A percentile compares a stretch with the other conserved stretches of the same genome.
Conservation (phyloP, 2,329 filamentous ascomycete species). For the Hymenoscyphus infarciens region DNA sequence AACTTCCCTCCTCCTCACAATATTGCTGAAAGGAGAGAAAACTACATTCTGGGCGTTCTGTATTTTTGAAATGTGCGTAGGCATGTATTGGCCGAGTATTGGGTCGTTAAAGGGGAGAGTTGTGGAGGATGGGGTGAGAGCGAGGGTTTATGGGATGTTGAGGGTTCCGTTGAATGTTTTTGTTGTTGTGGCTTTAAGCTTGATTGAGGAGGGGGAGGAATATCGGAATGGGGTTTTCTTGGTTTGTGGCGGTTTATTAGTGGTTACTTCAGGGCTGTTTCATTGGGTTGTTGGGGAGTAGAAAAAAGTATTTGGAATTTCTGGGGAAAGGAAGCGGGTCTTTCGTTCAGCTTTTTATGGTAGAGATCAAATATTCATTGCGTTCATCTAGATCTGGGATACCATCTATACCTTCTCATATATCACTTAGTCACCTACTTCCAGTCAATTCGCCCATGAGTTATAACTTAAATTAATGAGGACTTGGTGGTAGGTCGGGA, state of each 20-base stretch:
- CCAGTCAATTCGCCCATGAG: no score
- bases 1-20: conserved; percentile 40
- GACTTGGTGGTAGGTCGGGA: no score
- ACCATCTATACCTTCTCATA: no score
- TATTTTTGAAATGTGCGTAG: conserved; percentile 54
- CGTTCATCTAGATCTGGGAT: no score
- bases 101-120: conserved; percentile 51
- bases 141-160: conserved; percentile 53
- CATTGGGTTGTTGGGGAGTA: conserved; percentile 26
- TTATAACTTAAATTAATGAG: no score
- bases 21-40: conserved; percentile 41
- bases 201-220: conserved; percentile 42
- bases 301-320: not conserved
- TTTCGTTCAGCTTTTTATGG: not conserved
- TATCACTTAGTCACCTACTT: no score
- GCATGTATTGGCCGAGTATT: conserved; percentile 55
- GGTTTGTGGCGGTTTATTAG: conserved; percentile 31
- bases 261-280: conserved; percentile 27
- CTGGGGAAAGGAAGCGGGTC: not conserved
- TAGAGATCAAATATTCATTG: no score
- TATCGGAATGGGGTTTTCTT: conserved; percentile 35
- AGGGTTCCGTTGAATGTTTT: conserved; percentile 57
- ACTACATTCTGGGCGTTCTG: conserved; percentile 54
- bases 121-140: conserved; percentile 51
- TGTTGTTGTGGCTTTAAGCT: conserved; percentile 47